Conservation (phyloP, 805 yeast species). For the Wickerhamiella hasegawae region DNA sequence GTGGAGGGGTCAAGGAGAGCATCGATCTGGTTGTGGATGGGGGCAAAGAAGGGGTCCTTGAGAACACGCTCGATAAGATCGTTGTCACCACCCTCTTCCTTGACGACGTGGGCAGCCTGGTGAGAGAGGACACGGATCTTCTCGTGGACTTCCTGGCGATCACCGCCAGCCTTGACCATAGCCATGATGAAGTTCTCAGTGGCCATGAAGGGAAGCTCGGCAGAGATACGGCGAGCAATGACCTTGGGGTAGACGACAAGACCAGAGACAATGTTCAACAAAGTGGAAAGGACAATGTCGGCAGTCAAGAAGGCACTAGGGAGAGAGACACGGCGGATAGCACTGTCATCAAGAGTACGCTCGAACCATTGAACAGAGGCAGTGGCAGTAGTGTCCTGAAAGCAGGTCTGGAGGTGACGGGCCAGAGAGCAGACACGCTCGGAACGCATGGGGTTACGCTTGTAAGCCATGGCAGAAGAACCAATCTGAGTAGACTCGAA, state of each 20-base stretch:
- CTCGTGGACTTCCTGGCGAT: slow-evolving; percentile 97
- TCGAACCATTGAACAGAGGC: slow-evolving; percentile 99
- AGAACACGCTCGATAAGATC: slow-evolving; percentile 82
- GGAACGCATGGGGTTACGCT: slow-evolving; percentile 98
- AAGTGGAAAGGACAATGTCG: slow-evolving; percentile 77
- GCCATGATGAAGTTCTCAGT: slow-evolving; percentile 99
- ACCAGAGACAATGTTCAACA: slow-evolving; percentile 83
- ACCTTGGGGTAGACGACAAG: slow-evolving; percentile 97
- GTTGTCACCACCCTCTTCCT: slow-evolving; percentile 96
- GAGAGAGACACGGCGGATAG: slow-evolving; percentile 89
- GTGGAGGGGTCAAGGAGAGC: slow-evolving; percentile 76
- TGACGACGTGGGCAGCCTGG: slow-evolving; percentile 93
- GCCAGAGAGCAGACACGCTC: slow-evolving; percentile 98
- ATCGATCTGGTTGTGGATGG: slow-evolving; percentile 77
- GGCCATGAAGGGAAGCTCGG: slow-evolving; percentile 98
- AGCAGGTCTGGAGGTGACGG: slow-evolving; percentile 83
- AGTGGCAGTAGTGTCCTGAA: slow-evolving; percentile 88
- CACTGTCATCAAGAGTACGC: slow-evolving; percentile 95
- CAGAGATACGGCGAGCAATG: slow-evolving; percentile 83
- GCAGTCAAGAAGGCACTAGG: slow-evolving; percentile 96
- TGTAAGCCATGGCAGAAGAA: slow-evolving; percentile 97
- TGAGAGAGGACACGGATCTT: slow-evolving; percentile 92
- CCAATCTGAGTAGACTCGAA: slow-evolving; percentile 98
- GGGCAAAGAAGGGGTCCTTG: slow-evolving; percentile 65
- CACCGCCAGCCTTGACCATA: slow-evolving; percentile 95